phyloP scores from a whole-genome alignment of 805 yeast genomes.

The Cyberlindnera veronae region DNA sequence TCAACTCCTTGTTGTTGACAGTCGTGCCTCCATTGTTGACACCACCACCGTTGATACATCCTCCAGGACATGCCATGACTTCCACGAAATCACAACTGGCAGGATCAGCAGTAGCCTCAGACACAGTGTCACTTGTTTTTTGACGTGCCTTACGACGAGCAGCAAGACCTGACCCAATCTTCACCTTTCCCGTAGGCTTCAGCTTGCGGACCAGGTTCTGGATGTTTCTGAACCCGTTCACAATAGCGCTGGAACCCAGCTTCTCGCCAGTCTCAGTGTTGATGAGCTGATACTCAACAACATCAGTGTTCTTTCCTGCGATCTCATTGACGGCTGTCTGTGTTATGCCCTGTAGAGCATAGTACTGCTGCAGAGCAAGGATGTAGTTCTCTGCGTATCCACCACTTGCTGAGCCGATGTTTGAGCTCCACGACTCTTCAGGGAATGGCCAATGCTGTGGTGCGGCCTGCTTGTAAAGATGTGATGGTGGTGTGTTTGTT shows the following conservation, averaged over 20 bases:
- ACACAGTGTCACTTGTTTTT: constrained; percentile 3
- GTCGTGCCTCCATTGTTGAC: constrained; percentile 37
- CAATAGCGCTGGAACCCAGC: constrained; percentile 57
- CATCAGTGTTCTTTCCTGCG: constrained; percentile 68
- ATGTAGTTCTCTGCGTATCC: constrained; percentile 81
- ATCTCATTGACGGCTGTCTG: constrained; percentile 36
- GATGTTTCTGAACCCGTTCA: constrained; percentile 91
- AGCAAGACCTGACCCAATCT: constrained; percentile 27
- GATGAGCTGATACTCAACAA: constrained; percentile 62
- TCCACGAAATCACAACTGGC: constrained; percentile 77
- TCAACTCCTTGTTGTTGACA: constrained; percentile 16
- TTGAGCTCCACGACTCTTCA: constrained; percentile 63
- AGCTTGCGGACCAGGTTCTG: constrained; percentile 88
- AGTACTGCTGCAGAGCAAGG: constrained; percentile 32
- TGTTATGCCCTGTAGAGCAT: constrained; percentile 17
- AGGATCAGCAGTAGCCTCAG: constrained; percentile 49
- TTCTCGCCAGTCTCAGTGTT: constrained; percentile 33
- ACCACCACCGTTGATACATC: constrained; percentile 97
- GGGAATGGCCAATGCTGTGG: constrained; percentile 64
- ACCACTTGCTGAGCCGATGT: constrained; percentile 81
- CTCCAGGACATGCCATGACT: constrained; percentile 98
- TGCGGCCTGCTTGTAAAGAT: constrained; percentile 35
- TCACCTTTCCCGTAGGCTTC: constrained; percentile 26
- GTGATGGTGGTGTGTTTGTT: constrained; percentile 11
- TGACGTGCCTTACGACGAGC: constrained; percentile 23